These are phyloP conservation scores for Talaromyces rugulosus DNA, from an alignment of 2,329 filamentous ascomycete species.

Conservation along the genomic window DNA sequence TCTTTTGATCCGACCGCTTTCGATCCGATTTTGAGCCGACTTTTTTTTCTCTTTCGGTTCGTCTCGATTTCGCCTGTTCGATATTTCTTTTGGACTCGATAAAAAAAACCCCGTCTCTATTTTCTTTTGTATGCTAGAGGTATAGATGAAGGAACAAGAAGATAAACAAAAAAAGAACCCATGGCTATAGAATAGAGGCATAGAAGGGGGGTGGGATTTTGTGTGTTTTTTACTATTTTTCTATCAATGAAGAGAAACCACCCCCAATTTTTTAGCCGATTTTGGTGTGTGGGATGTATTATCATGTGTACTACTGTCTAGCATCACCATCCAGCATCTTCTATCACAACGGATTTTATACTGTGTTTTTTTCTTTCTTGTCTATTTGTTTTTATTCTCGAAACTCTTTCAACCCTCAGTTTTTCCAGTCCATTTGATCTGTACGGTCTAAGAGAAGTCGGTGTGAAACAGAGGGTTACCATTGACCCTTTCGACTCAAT, in stretches of 20 bases:
- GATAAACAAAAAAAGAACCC: not conserved
- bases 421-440: too few species aligned
- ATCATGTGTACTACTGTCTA: constrained; percentile 3
- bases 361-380: not conserved
- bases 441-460: too few species aligned
- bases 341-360: not conserved
- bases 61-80: not conserved
- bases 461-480: too few species aligned
- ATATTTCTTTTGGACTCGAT: not conserved
- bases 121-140: constrained; percentile 1
- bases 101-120: not conserved
- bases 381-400: not conserved
- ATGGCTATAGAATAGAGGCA: not conserved
- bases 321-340: not conserved
- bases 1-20: not conserved
- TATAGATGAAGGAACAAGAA: not conserved
- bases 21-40: not conserved
- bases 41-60: not conserved
- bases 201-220: constrained; percentile 1
- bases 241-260: not conserved
- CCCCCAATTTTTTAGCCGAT: not conserved
- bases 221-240: not conserved
- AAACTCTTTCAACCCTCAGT: too few species aligned
- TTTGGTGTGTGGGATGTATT: constrained; percentile 1
- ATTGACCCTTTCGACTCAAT: not conserved